Conservation (phyloP, 306 rosid species). For the Malus sieversii region DNA sequence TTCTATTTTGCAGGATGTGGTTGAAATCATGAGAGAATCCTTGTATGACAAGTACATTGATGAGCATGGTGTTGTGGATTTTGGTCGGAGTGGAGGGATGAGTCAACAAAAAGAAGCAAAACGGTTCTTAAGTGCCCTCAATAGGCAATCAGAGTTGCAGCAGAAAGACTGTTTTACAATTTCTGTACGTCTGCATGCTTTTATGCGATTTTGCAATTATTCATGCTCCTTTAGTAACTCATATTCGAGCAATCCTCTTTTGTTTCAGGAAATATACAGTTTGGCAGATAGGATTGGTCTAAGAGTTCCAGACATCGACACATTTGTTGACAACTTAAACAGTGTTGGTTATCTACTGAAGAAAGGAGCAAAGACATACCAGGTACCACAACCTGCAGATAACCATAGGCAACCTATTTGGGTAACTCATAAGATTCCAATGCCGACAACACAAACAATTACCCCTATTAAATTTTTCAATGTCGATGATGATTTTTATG, state of each 20-base stretch:
- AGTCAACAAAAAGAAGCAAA: constrained; percentile 97
- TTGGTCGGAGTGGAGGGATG: constrained; percentile 98
- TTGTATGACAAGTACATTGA: constrained; percentile 84
- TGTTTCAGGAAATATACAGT: constrained; percentile 81
- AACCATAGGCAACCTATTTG: not conserved
- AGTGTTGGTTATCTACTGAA: constrained; percentile 75
- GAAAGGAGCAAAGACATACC: constrained; percentile 85
- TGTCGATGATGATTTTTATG: too few species aligned
- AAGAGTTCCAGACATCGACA: constrained; percentile 79
- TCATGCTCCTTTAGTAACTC: constrained; percentile 1
- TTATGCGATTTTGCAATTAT: constrained; percentile 2
- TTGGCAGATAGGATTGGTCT: constrained; percentile 78
- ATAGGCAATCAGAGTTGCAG: constrained; percentile 78
- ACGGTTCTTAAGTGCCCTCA: constrained; percentile 82
- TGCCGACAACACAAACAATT: too few species aligned
- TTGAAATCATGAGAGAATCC: constrained; percentile 97
- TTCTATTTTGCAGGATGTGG: constrained; percentile 68
- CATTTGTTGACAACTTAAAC: constrained; percentile 75
- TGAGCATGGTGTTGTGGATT: constrained; percentile 85
- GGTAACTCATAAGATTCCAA: not conserved
- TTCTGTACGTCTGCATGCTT: constrained; percentile 41
- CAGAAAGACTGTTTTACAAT: constrained; percentile 80
- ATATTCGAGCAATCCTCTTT: not conserved
- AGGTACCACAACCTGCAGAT: constrained; percentile 35
- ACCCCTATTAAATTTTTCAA: too few species aligned